phyloP scores from a whole-genome alignment of 768 basidiomycete species.

The Suillus cothurnatus region DNA sequence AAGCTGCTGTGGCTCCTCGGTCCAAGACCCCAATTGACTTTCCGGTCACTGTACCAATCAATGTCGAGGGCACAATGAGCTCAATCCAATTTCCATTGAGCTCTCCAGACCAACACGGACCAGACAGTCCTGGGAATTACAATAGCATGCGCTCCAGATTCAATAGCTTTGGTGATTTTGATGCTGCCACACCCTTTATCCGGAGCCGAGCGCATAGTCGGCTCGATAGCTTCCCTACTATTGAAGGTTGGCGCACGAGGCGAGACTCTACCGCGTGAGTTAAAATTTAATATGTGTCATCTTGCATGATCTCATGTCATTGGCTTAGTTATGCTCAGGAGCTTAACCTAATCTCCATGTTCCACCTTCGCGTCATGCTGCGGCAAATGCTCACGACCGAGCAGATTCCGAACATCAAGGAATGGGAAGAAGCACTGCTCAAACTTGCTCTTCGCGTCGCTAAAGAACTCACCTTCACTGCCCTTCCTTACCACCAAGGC shows the following conservation, averaged over 20 bases:
- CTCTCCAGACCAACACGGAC: constrained; percentile 66
- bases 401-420: constrained; percentile 74
- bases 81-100: constrained; percentile 81
- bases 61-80: constrained; percentile 53
- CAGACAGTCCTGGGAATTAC: constrained; percentile 57
- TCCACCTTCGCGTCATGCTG: constrained; percentile 88
- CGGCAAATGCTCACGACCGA: constrained; percentile 87
- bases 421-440: constrained; percentile 89
- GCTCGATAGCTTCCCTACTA: constrained; percentile 53
- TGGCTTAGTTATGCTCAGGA: constrained; percentile 72
- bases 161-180: constrained; percentile 73
- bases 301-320: constrained; percentile 2
- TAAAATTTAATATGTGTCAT: constrained; percentile 5
- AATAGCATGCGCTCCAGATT: constrained; percentile 61
- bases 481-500: constrained; percentile 70
- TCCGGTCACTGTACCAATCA: constrained; percentile 54
- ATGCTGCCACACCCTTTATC: constrained; percentile 75
- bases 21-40: constrained; percentile 59
- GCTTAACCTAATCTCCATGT: constrained; percentile 84
- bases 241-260: constrained; percentile 84
- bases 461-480: constrained; percentile 79
- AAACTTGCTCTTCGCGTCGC: constrained; percentile 85
- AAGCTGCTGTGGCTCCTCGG: constrained; percentile 40
- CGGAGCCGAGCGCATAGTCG: constrained; percentile 84
- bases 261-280: constrained; percentile 90